Evolutionary conservation across 1,139 yeast species (phyloP), one percentile per base, ranked within the genome.

Genomic region (Zygoascus sp.): DNA sequence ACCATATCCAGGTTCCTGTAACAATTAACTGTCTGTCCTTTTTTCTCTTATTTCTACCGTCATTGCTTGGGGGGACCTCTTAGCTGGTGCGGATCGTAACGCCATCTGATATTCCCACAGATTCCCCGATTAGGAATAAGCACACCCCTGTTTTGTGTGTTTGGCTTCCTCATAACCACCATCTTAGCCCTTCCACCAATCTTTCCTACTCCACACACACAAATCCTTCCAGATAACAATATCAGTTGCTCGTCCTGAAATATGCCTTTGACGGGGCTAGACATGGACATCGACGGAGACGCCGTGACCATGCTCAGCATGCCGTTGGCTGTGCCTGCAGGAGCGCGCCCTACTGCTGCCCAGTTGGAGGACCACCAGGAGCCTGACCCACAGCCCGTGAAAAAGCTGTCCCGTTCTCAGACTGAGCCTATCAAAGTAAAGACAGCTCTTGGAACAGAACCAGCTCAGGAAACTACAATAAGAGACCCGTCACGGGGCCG

Each of bases 291-390:
- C 27, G 43, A 30, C 20, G 43, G 27, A 32, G 43, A 32, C 19
- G 36, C 43, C 4, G 35, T 40, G 21, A 40, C 43, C 13, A 40
- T 40, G 43, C 43, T 40, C 28, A 40, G 17, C 23, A 15, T 30
- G 34, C 34, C 17, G 34, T 15, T 13, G 13, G 6, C 17, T 30
- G 15, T 30, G 4, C 34, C 34, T 3, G 17, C 11, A 15, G 17
- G 34, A 30, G 8, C 28, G 28, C 28, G 28, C 3, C 3, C 34
- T 4, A 5, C 15, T 16, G 4, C 34, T 16, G 15, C n/a, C 41
- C 9, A n/a, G n/a, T n/a, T n/a, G n/a, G n/a, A n/a, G n/a, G n/a
- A n/a, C n/a, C n/a, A n/a, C n/a, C n/a, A n/a, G n/a, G n/a, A n/a
- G n/a, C n/a, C n/a, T n/a, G n/a, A n/a, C n/a, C n/a, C n/a, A n/a